Evolutionary conservation across 2,329 filamentous ascomycete species (phyloP).

Genomic region (Chaetomium globosum): DNA sequence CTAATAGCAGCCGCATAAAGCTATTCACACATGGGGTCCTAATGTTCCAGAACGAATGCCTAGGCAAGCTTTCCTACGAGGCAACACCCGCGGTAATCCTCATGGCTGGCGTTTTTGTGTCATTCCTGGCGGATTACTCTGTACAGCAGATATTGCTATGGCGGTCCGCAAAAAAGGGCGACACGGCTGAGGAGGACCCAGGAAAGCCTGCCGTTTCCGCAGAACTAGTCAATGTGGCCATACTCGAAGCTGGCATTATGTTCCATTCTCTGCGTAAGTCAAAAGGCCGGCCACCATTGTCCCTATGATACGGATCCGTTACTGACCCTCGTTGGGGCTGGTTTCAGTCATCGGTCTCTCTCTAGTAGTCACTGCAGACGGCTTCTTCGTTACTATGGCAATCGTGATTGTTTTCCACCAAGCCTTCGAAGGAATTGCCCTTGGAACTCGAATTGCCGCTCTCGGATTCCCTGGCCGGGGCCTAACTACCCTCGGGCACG

Average conservation of each 20-base stretch:
- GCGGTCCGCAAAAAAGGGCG: slow-evolving; percentile 34
- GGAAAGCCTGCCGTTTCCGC: slow-evolving; percentile 20
- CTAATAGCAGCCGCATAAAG: slow-evolving; percentile 43
- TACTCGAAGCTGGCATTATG: slow-evolving; percentile 73
- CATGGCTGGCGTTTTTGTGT: slow-evolving; percentile 73
- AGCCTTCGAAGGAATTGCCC: slow-evolving; percentile 75
- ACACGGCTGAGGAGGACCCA: slow-evolving; percentile 28
- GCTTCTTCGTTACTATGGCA: slow-evolving; percentile 59
- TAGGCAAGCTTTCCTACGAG: slow-evolving; percentile 69
- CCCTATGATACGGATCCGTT: neutral
- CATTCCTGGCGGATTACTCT: slow-evolving; percentile 70
- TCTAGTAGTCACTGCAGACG: slow-evolving; percentile 62
- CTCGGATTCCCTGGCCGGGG: slow-evolving; percentile 59
- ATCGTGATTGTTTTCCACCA: slow-evolving; percentile 76
- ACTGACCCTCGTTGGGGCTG: neutral
- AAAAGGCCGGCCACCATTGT: neutral
- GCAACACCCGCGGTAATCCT: slow-evolving; percentile 69
- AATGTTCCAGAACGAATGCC: slow-evolving; percentile 72
- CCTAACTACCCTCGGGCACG: slow-evolving; percentile 44
- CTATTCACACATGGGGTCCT: slow-evolving; percentile 72
- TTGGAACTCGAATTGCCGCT: slow-evolving; percentile 69
- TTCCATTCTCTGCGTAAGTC: slow-evolving; percentile 70
- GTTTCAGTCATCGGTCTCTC: slow-evolving; percentile 64
- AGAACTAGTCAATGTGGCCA: slow-evolving; percentile 64
- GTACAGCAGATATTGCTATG: slow-evolving; percentile 60